Evolutionary conservation across 441 rosid species (phyloP), one percentile per base, ranked within the genome.

Genomic region (Eruca vesicaria): DNA sequence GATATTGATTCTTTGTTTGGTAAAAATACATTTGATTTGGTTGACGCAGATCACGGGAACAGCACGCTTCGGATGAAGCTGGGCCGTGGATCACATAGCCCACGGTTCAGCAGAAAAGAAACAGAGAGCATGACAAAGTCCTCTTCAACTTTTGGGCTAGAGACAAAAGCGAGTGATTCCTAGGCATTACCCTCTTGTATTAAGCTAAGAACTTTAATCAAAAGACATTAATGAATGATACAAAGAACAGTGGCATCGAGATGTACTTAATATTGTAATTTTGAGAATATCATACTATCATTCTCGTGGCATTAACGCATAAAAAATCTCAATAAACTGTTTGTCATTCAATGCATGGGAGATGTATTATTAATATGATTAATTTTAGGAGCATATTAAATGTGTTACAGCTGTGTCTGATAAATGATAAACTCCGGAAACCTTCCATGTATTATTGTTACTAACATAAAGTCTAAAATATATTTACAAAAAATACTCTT

Each of bases 381-480:
- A 20, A 20, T 23, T 35, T 21, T 16, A 35, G 63, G 36, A 71
- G 26, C 69, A 72, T 72, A 63, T 72, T 38, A 12, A 63, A 72
- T 72, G 76, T 43, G 41, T 36, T 23, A 63, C 69, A 63, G 76
- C 76, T 63, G 69, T 53, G 11, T 18, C 35, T 71, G 61, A 71
- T 62, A 50, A 63, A 4, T 72, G 55, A 72, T 72, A 52, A n/a
- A 63, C 36, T 16, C 68, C 41, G 14, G 11, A 72, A 62, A 63
- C 76, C 68, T 64, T 73, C 57, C 64, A 53, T 55, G 33, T 66
- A 45, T 43, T 57, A 11, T 65, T 74, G 65, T 38, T 56, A 64
- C 12, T 20, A 56, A 29, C 59, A 20, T 43, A 41, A 74, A 21
- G 35, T 32, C 60, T 43, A 12, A 15, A 16, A 33, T 55, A 55